Evolutionary conservation across 1,139 yeast species (phyloP), one percentile per base, ranked within the genome.

Genomic region (Meyerozyma smithsonii): DNA sequence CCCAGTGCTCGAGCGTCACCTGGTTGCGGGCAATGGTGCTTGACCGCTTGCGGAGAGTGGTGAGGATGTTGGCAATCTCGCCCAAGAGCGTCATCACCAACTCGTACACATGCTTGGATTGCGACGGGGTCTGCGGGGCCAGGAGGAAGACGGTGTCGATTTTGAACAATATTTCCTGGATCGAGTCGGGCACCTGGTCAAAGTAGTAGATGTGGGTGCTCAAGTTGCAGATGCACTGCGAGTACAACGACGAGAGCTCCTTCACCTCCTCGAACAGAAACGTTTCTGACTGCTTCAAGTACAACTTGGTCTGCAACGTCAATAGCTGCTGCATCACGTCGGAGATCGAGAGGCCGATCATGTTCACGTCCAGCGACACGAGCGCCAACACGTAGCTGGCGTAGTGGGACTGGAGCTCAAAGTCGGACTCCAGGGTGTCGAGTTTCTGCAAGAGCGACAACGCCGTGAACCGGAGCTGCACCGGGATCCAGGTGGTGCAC

Each of bases 281-380:
- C 20, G 48, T 51, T 3, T 48, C 46, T 1, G 62, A 45, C 41
- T 61, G 59, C 26, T 47, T 46, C 39, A 68, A 50, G 28, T 76
- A 58, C 36, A 77, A 57, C 15, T 67, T 61, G 17, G 79, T 61
- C 54, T 88, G 94, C 39, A 83, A 72, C 5, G 65, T 58, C 37
- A 86, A 63, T 12, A 92, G 61, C 37, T 78, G 77, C 45, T 84
- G 78, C 58, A 86, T 69, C 45, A 83, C 75, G 56, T 90, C 97
- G 36, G 89, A 72, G n/a, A 89, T 86, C 10, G 96, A 85, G 36
- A 92, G 67, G 0, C 97, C 97, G 47, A 89, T 83, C 76, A 90
- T 79, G 55, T 84, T 87, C 35, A 88, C 88, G 32, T 81, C 81
- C 0, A 95, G 83, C 1, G 84, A 74, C n/a, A 90, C 69, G 33